A percentile compares a stretch with the other conserved stretches of the same genome.
phyloP scores from a whole-genome alignment of 305 asterid species.

The Plantago lanceolata region DNA sequence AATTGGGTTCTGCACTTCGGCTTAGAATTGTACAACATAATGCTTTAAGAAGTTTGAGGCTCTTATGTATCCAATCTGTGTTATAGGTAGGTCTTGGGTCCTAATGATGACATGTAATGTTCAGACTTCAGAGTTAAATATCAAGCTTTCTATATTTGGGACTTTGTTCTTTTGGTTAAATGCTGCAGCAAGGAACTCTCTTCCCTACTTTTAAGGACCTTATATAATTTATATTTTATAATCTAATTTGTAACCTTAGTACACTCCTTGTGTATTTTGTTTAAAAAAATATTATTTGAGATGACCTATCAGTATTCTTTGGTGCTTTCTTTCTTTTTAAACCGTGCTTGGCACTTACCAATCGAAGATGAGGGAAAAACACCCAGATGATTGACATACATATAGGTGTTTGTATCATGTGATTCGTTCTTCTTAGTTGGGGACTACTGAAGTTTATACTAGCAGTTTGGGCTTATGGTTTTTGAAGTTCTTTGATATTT shows the following conservation, averaged over 20 bases:
- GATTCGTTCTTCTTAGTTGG: slow-evolving; percentile 10
- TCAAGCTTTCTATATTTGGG: no score
- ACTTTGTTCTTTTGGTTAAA: no score
- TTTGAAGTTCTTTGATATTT: not conserved
- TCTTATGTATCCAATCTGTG: no score
- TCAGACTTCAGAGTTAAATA: no score
- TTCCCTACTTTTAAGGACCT: no score
- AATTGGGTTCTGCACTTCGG: not conserved
- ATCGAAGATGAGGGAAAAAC: slow-evolving; percentile 11
- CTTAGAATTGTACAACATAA: not conserved
- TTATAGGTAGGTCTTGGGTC: no score
- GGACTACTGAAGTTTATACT: slow-evolving; percentile 11
- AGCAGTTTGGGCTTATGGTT: slow-evolving; percentile 3
- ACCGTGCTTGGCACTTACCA: slow-evolving; percentile 12
- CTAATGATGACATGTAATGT: no score
- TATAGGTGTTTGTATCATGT: slow-evolving; percentile 7
- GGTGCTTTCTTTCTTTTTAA: not conserved
- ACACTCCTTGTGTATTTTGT: not conserved
- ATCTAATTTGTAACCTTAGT: not conserved
- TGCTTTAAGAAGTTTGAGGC: no score
- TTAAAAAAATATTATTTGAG: no score
- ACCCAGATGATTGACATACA: slow-evolving; percentile 6
- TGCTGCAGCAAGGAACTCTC: no score
- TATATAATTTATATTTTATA: no score
- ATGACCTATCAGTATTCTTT: not conserved